These are phyloP conservation scores for Vigna radiata DNA, from an alignment of 306 rosid genomes.

Conservation along the genomic window DNA sequence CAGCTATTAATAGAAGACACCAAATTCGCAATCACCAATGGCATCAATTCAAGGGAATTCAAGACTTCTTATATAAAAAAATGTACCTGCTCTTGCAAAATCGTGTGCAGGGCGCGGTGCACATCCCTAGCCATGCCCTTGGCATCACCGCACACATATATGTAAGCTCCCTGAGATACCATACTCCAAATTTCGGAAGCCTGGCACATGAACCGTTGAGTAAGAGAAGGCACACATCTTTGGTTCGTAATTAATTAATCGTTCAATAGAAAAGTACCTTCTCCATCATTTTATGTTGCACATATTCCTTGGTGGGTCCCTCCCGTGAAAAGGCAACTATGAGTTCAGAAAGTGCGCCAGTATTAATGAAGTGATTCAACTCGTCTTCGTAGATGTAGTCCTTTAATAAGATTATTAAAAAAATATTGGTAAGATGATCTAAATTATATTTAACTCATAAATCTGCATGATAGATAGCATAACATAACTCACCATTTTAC, in stretches of 20 bases:
- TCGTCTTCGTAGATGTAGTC: slow-evolving; percentile 94
- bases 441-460: slow-evolving; percentile 16
- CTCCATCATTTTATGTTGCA: slow-evolving; percentile 92
- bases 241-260: slow-evolving; percentile 20
- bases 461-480: slow-evolving; percentile 15
- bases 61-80: background rate
- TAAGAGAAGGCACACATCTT: slow-evolving; percentile 14
- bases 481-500: slow-evolving; percentile 72
- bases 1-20: slow-evolving; percentile 24
- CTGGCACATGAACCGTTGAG: slow-evolving; percentile 56
- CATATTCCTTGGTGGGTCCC: slow-evolving; percentile 89
- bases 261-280: slow-evolving; percentile 59
- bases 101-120: slow-evolving; percentile 91
- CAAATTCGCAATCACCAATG: slow-evolving; percentile 27
- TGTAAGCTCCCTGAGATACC: slow-evolving; percentile 83
- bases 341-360: slow-evolving; percentile 87
- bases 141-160: slow-evolving; percentile 98
- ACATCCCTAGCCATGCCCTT: slow-evolving; percentile 99
- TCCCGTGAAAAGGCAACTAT: slow-evolving; percentile 94
- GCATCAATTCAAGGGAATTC: slow-evolving; percentile 12
- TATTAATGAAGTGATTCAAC: slow-evolving; percentile 68
- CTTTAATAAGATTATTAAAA: slow-evolving; percentile 47
- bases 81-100: slow-evolving; percentile 81
- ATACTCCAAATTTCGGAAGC: slow-evolving; percentile 89
- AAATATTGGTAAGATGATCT: background rate